These are phyloP conservation scores for Parastagonospora avenae DNA, from an alignment of 2,329 filamentous ascomycete species.

Conservation along the genomic window DNA sequence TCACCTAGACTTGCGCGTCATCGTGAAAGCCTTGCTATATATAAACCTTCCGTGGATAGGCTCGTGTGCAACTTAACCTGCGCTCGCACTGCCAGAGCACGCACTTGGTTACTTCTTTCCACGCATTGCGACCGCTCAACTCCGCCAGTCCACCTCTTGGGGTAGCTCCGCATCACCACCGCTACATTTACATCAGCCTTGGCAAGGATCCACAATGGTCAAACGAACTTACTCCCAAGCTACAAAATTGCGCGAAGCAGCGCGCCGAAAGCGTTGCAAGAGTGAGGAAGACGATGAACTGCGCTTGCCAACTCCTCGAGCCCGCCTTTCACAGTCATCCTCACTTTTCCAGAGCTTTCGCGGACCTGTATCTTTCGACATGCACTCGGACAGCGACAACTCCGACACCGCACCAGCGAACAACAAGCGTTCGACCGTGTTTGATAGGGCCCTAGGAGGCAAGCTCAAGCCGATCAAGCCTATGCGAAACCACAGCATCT, in stretches of 20 bases:
- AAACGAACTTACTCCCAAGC: constrained; percentile 7
- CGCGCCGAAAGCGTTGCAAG: not conserved
- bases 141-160: not conserved
- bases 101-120: too few species aligned
- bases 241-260: not conserved
- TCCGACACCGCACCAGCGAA: constrained; percentile 9
- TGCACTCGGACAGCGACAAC: constrained; percentile 12
- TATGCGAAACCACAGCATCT: constrained; percentile 9
- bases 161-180: not conserved
- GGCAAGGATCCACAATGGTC: not conserved
- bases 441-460: constrained; percentile 20
- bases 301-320: constrained; percentile 2
- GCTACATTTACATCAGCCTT: not conserved
- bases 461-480: constrained; percentile 6
- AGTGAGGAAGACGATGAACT: not conserved
- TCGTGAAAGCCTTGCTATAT: too few species aligned
- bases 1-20: too few species aligned
- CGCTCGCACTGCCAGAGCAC: too few species aligned
- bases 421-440: constrained; percentile 7
- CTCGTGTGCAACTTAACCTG: too few species aligned
- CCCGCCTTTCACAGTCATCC: constrained; percentile 2
- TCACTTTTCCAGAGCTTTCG: constrained; percentile 16
- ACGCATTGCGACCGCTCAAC: not conserved
- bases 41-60: too few species aligned
- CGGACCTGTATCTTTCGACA: constrained; percentile 18